Conservation (phyloP, 1,284 basidiomycete genomes). For the Coniferiporia sulphurascens region DNA sequence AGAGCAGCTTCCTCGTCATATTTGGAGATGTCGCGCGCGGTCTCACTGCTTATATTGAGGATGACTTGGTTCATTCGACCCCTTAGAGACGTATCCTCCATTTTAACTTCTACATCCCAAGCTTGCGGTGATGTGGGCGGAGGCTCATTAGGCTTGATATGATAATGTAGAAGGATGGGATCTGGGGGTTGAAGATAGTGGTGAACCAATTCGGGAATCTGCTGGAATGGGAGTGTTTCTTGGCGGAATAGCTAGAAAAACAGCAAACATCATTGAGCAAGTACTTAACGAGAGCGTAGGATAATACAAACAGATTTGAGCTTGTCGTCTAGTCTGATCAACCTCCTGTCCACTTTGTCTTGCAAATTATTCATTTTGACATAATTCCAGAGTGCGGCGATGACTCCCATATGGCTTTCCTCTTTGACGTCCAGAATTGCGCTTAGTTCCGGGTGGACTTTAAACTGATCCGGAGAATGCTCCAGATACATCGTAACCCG, state of each 20-base stretch:
- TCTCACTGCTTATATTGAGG: slow-evolving; percentile 67
- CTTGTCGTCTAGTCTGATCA: slow-evolving; percentile 73
- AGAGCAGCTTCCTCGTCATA: slow-evolving; percentile 88
- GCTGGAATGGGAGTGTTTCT: slow-evolving; percentile 69
- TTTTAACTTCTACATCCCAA: slow-evolving; percentile 87
- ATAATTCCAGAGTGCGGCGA: slow-evolving; percentile 89
- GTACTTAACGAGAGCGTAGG: not conserved
- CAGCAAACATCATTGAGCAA: slow-evolving; percentile 17
- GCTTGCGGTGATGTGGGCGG: slow-evolving; percentile 64
- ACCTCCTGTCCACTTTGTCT: slow-evolving; percentile 83
- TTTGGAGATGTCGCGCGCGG: slow-evolving; percentile 61
- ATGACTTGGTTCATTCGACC: slow-evolving; percentile 72
- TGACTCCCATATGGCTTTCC: slow-evolving; percentile 78
- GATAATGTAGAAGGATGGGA: slow-evolving; percentile 83
- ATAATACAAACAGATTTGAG: slow-evolving; percentile 51
- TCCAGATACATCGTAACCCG: slow-evolving; percentile 80
- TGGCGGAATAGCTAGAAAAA: slow-evolving; percentile 55
- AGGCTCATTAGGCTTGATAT: slow-evolving; percentile 50
- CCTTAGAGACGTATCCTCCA: slow-evolving; percentile 79
- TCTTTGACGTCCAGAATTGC: slow-evolving; percentile 79
- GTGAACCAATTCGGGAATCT: slow-evolving; percentile 84
- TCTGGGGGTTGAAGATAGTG: slow-evolving; percentile 76
- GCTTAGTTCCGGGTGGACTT: slow-evolving; percentile 75
- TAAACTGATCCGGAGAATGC: slow-evolving; percentile 85
- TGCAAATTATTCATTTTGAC: slow-evolving; percentile 85